Conservation (phyloP, 2,329 filamentous ascomycete genomes). For the Talaromyces pinophilus region DNA sequence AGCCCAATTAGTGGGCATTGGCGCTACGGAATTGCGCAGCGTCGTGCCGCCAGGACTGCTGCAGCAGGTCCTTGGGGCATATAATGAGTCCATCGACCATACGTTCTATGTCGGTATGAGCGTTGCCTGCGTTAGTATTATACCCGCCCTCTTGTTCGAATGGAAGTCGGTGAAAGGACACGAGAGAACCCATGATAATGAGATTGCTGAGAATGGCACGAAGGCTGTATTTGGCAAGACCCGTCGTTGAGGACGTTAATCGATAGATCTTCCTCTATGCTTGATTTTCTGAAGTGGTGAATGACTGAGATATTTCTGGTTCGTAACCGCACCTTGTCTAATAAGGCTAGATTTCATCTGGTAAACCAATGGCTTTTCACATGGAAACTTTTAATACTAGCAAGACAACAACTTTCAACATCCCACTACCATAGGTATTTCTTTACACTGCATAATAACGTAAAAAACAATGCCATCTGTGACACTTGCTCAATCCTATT, state of each 20-base stretch:
- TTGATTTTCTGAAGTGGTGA: too few relatives aligned
- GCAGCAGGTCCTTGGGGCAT: not conserved
- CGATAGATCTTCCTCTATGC: not conserved
- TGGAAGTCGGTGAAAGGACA: not conserved
- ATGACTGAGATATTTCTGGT: too few relatives aligned
- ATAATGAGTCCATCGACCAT: not conserved
- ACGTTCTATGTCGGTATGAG: not conserved
- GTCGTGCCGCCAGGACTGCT: not conserved
- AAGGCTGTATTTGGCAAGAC: not conserved
- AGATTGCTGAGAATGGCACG: not conserved
- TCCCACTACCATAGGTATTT: too few relatives aligned
- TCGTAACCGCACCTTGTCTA: too few relatives aligned
- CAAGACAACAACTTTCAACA: too few relatives aligned
- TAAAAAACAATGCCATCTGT: too few relatives aligned
- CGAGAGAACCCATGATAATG: not conserved
- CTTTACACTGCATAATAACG: too few relatives aligned
- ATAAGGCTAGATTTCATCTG: too few relatives aligned
- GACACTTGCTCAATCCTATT: too few relatives aligned
- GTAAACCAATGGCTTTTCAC: too few relatives aligned
- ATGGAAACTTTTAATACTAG: too few relatives aligned
- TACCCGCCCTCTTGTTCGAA: not conserved
- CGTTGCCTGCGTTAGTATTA: not conserved
- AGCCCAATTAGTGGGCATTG: not conserved
- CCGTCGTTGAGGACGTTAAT: not conserved
- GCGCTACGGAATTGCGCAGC: not conserved